Base-by-base conservation (phyloP, 306 rosid species). In the Cucurbita maxima region DNA sequence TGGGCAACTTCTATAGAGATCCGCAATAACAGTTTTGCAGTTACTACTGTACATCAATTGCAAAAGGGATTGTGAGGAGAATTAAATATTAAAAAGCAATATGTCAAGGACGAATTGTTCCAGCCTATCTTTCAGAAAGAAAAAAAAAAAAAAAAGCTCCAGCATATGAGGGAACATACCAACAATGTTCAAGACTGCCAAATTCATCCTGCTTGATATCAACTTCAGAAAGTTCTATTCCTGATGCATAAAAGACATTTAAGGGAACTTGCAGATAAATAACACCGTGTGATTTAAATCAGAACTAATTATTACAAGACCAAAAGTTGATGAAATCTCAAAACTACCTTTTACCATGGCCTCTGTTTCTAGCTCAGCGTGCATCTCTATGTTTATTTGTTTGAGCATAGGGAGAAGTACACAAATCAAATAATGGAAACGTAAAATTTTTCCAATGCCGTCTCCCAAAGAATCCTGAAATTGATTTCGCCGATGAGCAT, bases 1-100 rank as follows among this genome's bases (percentile, higher is more conserved):
- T 60, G 86, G 91, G 85, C 99, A 95, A 83, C 90, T 89, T 89
- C 95, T 94, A 75, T 85, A 96, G 81, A 88, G 95, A 88, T 89
- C 96, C 86, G 87, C 77, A 66, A 94, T 82, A 62, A 86, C 78
- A 70, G 84, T 79, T 81, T 85, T 86, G 86, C 97, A 95, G 77
- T 77, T 72, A 79, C 82, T 95, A 84, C 99, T 95, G 99, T 62
- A 68, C 86, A 44, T 72, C 80, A 81, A 76, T 74, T 63, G 74
- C 82, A 76, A 76, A 60, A 71, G 51, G 60, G 74, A 72, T 79
- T 79, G 76, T 53, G 41, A 78, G 78, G 77, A 58, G 74, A 37
- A 62, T 60, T 75, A 58, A 74, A 74, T 52, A 45, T 55, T 25
- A 61, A 30, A 69, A 82, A 71, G 63, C 75, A 58, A 10, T 66